Evolutionary conservation across 2,329 filamentous ascomycete species (phyloP).

Genomic region (Colletotrichum gloeosporioides): DNA sequence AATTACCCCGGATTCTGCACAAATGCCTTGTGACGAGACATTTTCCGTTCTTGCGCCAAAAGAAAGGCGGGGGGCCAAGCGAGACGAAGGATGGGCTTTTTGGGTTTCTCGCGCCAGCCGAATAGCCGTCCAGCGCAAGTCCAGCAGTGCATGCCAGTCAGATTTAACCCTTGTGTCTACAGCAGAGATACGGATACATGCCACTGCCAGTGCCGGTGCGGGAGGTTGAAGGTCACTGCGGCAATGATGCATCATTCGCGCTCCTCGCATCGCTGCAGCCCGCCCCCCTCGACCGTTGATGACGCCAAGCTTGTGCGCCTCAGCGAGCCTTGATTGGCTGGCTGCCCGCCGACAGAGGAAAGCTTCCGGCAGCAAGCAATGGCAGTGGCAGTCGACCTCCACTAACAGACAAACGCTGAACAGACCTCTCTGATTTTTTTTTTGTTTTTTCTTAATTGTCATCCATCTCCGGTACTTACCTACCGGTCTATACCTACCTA

Average conservation of each 20-base stretch:
- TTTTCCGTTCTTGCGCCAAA: background rate
- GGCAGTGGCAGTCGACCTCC: background rate
- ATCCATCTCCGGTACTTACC: background rate
- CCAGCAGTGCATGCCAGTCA: slow-evolving; percentile 21
- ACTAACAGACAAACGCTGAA: background rate
- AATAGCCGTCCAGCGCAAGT: slow-evolving; percentile 30
- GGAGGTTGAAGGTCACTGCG: slow-evolving; percentile 7
- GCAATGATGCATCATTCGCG: slow-evolving; percentile 14
- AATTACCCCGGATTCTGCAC: slow-evolving; percentile 16
- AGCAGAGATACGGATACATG: background rate
- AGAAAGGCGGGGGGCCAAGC: slow-evolving; percentile 6
- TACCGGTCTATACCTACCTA: background rate
- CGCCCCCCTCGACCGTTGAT: slow-evolving; percentile 11
- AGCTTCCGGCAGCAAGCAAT: background rate
- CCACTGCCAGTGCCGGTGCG: slow-evolving; percentile 6
- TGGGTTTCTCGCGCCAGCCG: slow-evolving; percentile 38
- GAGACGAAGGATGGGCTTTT: slow-evolving; percentile 41
- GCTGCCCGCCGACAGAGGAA: background rate
- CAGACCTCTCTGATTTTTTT: background rate
- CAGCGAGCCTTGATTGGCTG: background rate
- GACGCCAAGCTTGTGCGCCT: slow-evolving; percentile 16
- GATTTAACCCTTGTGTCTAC: background rate
- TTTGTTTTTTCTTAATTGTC: background rate
- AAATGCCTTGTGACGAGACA: slow-evolving; percentile 8
- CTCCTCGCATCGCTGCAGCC: background rate